These are phyloP conservation scores for Ormosia semicastrata DNA, from an alignment of 306 rosid genomes.

Conservation along the genomic window DNA sequence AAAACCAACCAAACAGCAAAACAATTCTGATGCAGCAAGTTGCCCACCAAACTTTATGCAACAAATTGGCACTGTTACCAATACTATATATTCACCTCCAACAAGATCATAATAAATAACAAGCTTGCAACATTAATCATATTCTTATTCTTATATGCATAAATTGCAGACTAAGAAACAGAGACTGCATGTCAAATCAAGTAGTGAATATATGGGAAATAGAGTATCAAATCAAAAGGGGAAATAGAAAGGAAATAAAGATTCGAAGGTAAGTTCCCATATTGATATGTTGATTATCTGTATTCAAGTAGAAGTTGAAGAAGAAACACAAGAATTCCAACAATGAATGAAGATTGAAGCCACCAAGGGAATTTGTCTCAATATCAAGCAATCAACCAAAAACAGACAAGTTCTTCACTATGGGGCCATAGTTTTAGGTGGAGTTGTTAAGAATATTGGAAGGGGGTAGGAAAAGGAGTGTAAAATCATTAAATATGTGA, in stretches of 20 bases:
- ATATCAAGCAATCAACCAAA: neutral
- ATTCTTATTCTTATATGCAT: neutral
- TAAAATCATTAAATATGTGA: neutral
- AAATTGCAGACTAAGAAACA: neutral
- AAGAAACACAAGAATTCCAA: neutral
- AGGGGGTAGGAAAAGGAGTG: neutral
- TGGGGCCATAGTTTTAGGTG: neutral
- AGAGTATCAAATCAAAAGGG: neutral
- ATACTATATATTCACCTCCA: neutral
- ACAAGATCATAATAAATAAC: neutral
- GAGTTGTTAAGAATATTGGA: neutral
- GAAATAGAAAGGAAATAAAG: neutral
- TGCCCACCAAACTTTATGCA: neutral
- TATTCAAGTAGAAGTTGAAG: neutral
- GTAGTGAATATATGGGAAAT: neutral
- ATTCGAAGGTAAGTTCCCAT: neutral
- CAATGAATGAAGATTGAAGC: neutral
- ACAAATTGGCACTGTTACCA: neutral
- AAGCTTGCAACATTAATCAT: slow-evolving; percentile 1
- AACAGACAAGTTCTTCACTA: neutral
- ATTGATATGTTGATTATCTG: neutral
- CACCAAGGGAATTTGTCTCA: neutral
- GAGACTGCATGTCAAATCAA: neutral
- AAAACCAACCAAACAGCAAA: neutral
- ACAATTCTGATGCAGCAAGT: neutral